A percentile compares a stretch with the other conserved stretches of the same genome.
These are phyloP conservation scores for Mucor racemosus DNA, from an alignment of 371 early-diverging fungal species.

Conservation along the genomic window DNA sequence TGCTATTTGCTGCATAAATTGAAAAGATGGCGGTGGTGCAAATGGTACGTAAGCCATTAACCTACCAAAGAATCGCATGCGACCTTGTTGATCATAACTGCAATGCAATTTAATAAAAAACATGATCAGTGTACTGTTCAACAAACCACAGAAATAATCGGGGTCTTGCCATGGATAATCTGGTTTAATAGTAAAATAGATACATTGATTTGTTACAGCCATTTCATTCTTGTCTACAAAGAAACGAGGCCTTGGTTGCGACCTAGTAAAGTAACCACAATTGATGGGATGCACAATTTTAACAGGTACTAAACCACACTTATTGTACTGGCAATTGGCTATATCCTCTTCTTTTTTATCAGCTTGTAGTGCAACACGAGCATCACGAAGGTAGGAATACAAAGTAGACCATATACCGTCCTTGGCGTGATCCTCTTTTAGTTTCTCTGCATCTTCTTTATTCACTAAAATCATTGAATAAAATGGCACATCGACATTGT, in stretches of 20 bases:
- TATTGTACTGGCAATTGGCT: conserved; percentile 60
- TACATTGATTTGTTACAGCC: conserved; percentile 65
- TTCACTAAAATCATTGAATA: conserved; percentile 64
- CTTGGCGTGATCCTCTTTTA: conserved; percentile 41
- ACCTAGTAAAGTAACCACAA: conserved; percentile 64
- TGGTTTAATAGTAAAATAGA: conserved; percentile 58
- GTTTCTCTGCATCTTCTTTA: conserved; percentile 51
- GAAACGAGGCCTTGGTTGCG: conserved; percentile 65
- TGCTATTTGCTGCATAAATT: conserved; percentile 23
- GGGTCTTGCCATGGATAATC: conserved; percentile 29
- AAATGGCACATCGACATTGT: conserved; percentile 17
- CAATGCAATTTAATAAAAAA: conserved; percentile 59
- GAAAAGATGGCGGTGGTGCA: conserved; percentile 40
- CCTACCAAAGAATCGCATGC: conserved; percentile 66
- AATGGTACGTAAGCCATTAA: conserved; percentile 70
- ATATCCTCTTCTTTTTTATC: conserved; percentile 45
- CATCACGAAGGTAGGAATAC: conserved; percentile 51
- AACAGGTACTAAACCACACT: conserved; percentile 58
- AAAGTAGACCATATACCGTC: conserved; percentile 33
- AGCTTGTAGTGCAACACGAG: conserved; percentile 47
- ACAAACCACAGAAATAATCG: conserved; percentile 56
- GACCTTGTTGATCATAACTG: conserved; percentile 66
- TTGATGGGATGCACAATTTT: conserved; percentile 72
- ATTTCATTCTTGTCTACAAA: conserved; percentile 50
- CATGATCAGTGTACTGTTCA: conserved; percentile 63